Evolutionary conservation across 148 eudicot species (phyloP).

Genomic region (Pouteria glomerata): DNA sequence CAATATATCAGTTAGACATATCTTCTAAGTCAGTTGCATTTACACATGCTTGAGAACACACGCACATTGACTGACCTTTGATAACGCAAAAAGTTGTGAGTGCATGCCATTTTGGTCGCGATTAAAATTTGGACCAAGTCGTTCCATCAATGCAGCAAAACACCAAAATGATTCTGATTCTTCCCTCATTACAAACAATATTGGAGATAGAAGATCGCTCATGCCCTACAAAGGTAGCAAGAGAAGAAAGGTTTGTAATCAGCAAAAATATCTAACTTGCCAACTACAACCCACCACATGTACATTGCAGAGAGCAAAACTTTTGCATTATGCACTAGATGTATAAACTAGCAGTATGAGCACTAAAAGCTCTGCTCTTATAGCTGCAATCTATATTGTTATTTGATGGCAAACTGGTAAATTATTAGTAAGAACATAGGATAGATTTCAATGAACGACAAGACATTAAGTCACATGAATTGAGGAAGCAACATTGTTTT

Average conservation of each 20-base stretch:
- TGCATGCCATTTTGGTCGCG: slow-evolving; percentile 99
- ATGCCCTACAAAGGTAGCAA: slow-evolving; percentile 52
- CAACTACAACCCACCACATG: no score
- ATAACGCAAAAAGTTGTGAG: slow-evolving; percentile 88
- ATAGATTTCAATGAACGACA: not conserved
- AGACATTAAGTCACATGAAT: not conserved
- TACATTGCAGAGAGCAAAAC: not conserved
- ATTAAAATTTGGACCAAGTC: slow-evolving; percentile 93
- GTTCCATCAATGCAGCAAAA: slow-evolving; percentile 87
- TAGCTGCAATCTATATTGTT: not conserved
- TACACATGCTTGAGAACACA: no score
- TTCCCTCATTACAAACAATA: slow-evolving; percentile 76
- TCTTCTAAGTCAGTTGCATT: no score
- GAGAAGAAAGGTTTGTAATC: not conserved
- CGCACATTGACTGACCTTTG: no score
- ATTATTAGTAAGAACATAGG: not conserved
- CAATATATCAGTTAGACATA: slow-evolving; percentile 12
- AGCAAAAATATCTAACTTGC: no score
- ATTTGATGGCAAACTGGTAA: not conserved
- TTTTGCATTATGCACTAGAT: not conserved
- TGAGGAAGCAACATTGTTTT: not conserved
- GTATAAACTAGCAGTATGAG: not conserved
- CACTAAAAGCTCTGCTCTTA: not conserved
- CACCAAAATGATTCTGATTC: slow-evolving; percentile 96
- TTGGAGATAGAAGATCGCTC: slow-evolving; percentile 92